A percentile compares a stretch with the other conserved stretches of the same genome.
These are phyloP conservation scores for Fusarium sp. DNA, from an alignment of 2,329 filamentous ascomycete genomes.

Conservation along the genomic window DNA sequence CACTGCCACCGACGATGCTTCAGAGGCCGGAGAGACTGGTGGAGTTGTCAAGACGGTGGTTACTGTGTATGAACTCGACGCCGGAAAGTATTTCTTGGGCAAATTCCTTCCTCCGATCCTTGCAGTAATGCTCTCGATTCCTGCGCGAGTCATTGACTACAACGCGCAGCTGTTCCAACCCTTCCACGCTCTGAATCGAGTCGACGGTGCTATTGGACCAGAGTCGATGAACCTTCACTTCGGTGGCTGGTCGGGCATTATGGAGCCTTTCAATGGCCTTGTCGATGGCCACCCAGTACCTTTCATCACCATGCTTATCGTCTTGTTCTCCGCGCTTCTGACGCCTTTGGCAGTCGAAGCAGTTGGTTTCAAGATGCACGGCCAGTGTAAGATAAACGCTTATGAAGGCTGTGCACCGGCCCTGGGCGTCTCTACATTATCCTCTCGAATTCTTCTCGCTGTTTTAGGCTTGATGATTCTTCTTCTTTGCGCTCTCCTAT, in stretches of 20 bases:
- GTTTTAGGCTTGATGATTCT: constrained; percentile 39
- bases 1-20: constrained; percentile 21
- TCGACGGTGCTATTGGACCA: constrained; percentile 55
- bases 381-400: constrained; percentile 39
- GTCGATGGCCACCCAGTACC: constrained; percentile 48
- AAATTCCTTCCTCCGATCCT: constrained; percentile 60
- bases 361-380: constrained; percentile 47
- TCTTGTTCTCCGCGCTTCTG: constrained; percentile 42
- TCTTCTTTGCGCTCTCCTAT: constrained; percentile 38
- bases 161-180: constrained; percentile 61
- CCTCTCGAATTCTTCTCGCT: constrained; percentile 38
- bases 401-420: constrained; percentile 43
- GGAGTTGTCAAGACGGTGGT: constrained; percentile 22
- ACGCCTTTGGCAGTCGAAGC: constrained; percentile 45
- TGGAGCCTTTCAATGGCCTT: constrained; percentile 53
- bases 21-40: constrained; percentile 16
- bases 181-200: constrained; percentile 59
- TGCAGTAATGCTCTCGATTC: constrained; percentile 57
- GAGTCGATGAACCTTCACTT: constrained; percentile 61
- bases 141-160: constrained; percentile 59
- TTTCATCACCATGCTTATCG: constrained; percentile 47
- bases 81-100: constrained; percentile 56
- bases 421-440: constrained; percentile 40
- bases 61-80: constrained; percentile 39
- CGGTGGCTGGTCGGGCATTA: constrained; percentile 53